These are phyloP conservation scores for Petunia secreta DNA, from an alignment of 257 asterid species.

Conservation along the genomic window DNA sequence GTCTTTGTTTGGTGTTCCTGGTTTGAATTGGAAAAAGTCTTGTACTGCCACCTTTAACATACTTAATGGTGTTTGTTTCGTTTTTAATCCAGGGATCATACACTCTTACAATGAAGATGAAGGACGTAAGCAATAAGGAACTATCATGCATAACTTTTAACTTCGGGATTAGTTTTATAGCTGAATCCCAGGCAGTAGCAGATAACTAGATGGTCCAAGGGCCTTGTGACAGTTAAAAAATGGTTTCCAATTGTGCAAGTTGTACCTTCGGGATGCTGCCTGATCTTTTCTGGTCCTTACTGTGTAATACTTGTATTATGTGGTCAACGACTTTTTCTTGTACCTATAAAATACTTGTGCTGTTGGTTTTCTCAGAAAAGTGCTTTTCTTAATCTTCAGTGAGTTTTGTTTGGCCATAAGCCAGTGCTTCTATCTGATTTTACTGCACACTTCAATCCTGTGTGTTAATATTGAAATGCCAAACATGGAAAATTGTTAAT, in stretches of 20 bases:
- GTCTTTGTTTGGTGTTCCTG: not conserved
- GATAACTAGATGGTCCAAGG: not conserved
- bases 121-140: slow-evolving; percentile 47
- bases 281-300: not conserved
- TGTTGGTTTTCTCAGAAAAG: not conserved
- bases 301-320: not conserved
- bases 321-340: slow-evolving; percentile 16
- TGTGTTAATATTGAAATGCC: too few species aligned
- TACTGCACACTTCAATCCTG: too few species aligned
- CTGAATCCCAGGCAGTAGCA: slow-evolving; percentile 1
- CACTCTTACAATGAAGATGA: slow-evolving; percentile 60
- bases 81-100: slow-evolving; percentile 66
- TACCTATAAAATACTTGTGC: not conserved
- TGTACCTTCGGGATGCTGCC: not conserved
- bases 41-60: not conserved
- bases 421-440: too few species aligned
- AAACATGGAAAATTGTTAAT: too few species aligned
- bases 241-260: not conserved
- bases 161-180: slow-evolving; percentile 51
- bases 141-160: slow-evolving; percentile 73
- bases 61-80: not conserved
- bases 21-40: slow-evolving; percentile 1
- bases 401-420: not conserved
- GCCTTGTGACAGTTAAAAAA: not conserved
- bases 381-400: not conserved